A percentile compares a stretch with the other conserved stretches of the same genome.
phyloP scores from a whole-genome alignment of 2,329 filamentous ascomycete species.

The Ustulina deusta region DNA sequence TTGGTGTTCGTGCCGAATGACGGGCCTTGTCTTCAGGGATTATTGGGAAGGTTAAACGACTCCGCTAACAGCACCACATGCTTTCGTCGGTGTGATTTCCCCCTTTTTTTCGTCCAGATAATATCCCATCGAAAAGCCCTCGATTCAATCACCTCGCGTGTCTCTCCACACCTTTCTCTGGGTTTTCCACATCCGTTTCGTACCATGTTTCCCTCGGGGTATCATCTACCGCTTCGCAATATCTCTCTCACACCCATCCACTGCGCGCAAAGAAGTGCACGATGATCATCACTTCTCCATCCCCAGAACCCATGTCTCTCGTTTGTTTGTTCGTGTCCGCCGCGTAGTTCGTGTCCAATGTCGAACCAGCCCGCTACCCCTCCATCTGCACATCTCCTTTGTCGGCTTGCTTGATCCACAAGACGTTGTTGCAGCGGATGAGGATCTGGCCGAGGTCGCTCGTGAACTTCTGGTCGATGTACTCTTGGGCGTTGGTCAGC shows the following conservation, averaged over 20 bases:
- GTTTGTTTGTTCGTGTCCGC: not conserved
- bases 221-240: slow-evolving; percentile 21
- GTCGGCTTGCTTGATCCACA: slow-evolving; percentile 81
- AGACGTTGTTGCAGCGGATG: slow-evolving; percentile 98
- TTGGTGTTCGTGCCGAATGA: not conserved
- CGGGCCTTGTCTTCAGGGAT: not conserved
- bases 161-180: not conserved
- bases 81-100: not conserved
- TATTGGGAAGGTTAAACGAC: slow-evolving; percentile 7
- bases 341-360: not conserved
- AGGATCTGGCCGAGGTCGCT: slow-evolving; percentile 90
- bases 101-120: not conserved
- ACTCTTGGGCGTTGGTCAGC: slow-evolving; percentile 90
- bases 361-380: slow-evolving; percentile 52
- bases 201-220: slow-evolving; percentile 16
- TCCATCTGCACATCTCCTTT: slow-evolving; percentile 70
- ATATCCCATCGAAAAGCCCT: not conserved
- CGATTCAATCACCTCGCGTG: not conserved
- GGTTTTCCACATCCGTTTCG: slow-evolving; percentile 1
- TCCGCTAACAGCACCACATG: not conserved
- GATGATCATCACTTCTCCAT: not conserved
- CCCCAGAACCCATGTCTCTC: not conserved
- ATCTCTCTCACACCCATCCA: not conserved
- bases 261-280: not conserved
- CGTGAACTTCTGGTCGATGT: slow-evolving; percentile 86